Evolutionary conservation across 208 protist species (phyloP), one percentile per base, ranked within the genome.

Genomic region (Naegleria fowleri): DNA sequence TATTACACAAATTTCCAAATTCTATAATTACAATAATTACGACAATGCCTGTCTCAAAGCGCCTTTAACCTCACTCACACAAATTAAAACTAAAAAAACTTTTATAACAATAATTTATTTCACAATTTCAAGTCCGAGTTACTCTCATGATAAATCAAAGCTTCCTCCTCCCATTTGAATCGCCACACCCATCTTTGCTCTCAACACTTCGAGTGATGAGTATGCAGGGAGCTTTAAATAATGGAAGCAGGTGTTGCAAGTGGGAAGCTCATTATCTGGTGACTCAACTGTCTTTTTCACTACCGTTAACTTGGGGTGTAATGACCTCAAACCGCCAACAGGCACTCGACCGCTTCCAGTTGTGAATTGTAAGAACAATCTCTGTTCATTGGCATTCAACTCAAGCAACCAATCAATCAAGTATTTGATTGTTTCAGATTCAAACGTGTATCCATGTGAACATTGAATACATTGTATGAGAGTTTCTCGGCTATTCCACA

Each of bases 221-320:
- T 99, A 99, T 89, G 92, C 93, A 1, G 98, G 98, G 38, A 99
- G 92, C 84, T 99, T 98, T 2, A 99, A 92, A 90, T 98, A 98
- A 75, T 96, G 91, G 51, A 97, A 98, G 92, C 98, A 99, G 13
- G 98, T 99, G 92, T 99, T 98, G 6, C 97, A 97, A 0, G 96
- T 96, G 5, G 98, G 98, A 87, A 99, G 93, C 15, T 92, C 91
- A 6, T 93, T 91, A 58, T 94, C 93, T 43, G 91, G 86, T 6
- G 79, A 85, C 38, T 48, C 4, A 16, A 19, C 51, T 38, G n/a
- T 33, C 19, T 90, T 76, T 36, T 58, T 55, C 6, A 76, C 40
- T 6, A 90, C 36, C 16, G 88, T 90, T 36, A 90, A 13, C n/a
- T 90, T 90, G 11, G 88, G 88, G 2, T 36, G 13, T 4, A 67